Evolutionary conservation across 352 stramenopile genomes (phyloP).

Genomic region (Halophytophthora polymorphica): DNA sequence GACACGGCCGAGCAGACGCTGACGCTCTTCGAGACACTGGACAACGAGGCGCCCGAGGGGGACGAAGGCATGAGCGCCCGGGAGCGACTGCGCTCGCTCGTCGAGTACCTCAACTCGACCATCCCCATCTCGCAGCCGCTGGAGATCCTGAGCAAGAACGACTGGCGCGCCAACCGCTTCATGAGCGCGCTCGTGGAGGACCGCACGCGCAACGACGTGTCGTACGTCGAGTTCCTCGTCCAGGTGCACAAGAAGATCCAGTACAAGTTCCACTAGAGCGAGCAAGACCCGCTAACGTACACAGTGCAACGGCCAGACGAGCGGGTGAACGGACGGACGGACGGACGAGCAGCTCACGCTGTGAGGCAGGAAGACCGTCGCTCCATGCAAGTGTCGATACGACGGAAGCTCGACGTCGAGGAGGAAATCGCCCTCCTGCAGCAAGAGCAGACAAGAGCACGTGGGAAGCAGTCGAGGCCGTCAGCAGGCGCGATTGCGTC

Average conservation of each 20-base stretch:
- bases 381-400: conserved; percentile 20
- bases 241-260: conserved; percentile 91
- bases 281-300: too few relatives aligned
- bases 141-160: conserved; percentile 82
- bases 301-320: too few relatives aligned
- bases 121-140: conserved; percentile 82
- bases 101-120: conserved; percentile 79
- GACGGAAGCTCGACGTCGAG: conserved; percentile 21
- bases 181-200: conserved; percentile 87
- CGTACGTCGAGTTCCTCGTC: conserved; percentile 89
- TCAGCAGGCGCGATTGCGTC: conserved; percentile 3
- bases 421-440: too few relatives aligned
- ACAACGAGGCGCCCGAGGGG: conserved; percentile 34
- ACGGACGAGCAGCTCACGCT: too few relatives aligned
- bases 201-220: conserved; percentile 80
- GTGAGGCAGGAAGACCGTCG: too few relatives aligned
- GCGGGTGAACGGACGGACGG: conserved; percentile 7
- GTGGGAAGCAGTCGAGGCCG: background rate
- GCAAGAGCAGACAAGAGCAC: conserved; percentile 5
- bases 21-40: conserved; percentile 62
- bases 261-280: conserved; percentile 84
- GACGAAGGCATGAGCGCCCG: conserved; percentile 52
- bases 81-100: conserved; percentile 61
- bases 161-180: conserved; percentile 81
- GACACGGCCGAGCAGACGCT: conserved; percentile 73